Percentiles rank a stretch among this genome's conserved stretches.
Evolutionary conservation across 768 basidiomycete genomes (phyloP).

Genomic region (Tulasnella sp.): DNA sequence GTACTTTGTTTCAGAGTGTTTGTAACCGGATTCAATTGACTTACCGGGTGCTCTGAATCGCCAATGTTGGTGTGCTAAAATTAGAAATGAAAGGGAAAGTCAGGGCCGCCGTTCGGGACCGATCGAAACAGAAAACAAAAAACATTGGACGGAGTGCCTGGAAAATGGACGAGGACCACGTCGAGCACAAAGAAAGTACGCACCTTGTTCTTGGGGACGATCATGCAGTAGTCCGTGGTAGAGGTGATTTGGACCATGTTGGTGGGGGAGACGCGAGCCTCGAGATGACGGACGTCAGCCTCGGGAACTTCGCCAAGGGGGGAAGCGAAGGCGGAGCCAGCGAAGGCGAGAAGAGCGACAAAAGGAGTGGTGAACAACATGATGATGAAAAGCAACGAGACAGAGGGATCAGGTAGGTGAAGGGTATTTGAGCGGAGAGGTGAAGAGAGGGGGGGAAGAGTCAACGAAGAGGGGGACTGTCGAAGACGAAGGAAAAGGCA

Average conservation of each 20-base stretch:
- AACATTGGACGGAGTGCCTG: neutral
- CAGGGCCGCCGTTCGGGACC: neutral
- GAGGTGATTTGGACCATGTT: slow-evolving; percentile 8
- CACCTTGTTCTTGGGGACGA: slow-evolving; percentile 9
- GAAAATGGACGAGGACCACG: neutral
- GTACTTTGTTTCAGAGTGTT: neutral
- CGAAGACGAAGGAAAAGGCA: neutral
- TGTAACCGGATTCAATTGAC: neutral
- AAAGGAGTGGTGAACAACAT: neutral
- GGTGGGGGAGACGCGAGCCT: neutral
- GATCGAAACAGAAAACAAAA: neutral
- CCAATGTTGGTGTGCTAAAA: slow-evolving; percentile 10
- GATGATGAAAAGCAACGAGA: neutral
- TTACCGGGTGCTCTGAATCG: slow-evolving; percentile 12
- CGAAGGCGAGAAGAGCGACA: neutral
- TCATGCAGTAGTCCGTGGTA: slow-evolving; percentile 9
- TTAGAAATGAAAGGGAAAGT: neutral
- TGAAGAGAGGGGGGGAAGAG: neutral
- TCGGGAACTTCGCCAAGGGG: neutral
- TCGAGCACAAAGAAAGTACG: neutral
- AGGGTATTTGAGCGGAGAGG: neutral
- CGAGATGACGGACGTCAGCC: neutral
- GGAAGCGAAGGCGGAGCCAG: neutral
- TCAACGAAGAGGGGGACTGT: neutral
- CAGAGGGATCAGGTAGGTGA: neutral